phyloP scores from a whole-genome alignment of 140 eudicot genomes.

The Ambrosia hybrid region DNA sequence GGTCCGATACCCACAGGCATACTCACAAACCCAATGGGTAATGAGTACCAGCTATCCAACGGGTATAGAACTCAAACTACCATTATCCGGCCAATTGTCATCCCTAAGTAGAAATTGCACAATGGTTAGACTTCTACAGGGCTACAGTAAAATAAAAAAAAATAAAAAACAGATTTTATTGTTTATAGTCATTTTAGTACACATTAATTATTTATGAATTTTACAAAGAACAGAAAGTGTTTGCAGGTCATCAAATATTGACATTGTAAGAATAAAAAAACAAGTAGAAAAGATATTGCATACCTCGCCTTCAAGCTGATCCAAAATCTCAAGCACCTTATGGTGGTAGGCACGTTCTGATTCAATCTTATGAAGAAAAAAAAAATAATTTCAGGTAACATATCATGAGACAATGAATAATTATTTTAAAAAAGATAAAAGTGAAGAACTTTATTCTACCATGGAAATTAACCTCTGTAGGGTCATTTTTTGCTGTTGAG shows the following conservation, averaged over 20 bases:
- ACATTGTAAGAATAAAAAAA: slow-evolving; percentile 3
- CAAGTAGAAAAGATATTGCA: slow-evolving; percentile 2
- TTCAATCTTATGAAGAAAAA: slow-evolving; percentile 40
- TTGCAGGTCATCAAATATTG: background rate
- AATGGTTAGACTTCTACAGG: background rate
- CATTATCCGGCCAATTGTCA: background rate
- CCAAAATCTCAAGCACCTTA: slow-evolving; percentile 65
- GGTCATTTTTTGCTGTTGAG: slow-evolving; percentile 67
- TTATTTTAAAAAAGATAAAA: background rate
- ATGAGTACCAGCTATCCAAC: background rate
- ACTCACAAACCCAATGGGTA: background rate
- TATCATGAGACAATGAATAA: background rate
- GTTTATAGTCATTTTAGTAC: background rate
- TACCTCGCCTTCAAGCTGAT: slow-evolving; percentile 78
- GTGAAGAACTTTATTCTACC: slow-evolving; percentile 35
- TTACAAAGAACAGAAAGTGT: background rate
- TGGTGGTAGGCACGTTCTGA: slow-evolving; percentile 68
- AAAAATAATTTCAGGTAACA: slow-evolving; percentile 9
- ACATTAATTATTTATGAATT: background rate
- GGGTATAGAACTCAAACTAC: background rate
- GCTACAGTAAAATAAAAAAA: background rate
- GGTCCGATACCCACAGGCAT: background rate
- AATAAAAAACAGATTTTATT: background rate
- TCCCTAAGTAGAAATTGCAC: background rate
- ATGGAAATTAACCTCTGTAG: slow-evolving; percentile 65